phyloP scores from a whole-genome alignment of 2,329 filamentous ascomycete species.

The Neonectria sp. region DNA sequence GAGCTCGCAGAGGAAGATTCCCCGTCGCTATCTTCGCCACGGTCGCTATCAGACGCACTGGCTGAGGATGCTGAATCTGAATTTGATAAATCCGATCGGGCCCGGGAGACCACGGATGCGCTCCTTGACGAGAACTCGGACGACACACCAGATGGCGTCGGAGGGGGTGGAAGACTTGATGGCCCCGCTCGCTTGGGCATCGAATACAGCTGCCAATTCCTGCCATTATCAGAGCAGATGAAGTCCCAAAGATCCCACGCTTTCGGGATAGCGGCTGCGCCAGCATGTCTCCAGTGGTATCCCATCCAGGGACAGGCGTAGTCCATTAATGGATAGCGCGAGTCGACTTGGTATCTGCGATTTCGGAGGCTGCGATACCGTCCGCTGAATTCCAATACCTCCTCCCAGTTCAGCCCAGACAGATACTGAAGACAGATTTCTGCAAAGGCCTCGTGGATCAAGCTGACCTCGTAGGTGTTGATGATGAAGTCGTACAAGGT shows the following conservation, averaged over 20 bases:
- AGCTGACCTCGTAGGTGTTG: conserved; percentile 34
- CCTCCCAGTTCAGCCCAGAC: conserved; percentile 28
- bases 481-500: conserved; percentile 42
- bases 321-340: conserved; percentile 23
- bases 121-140: neutral
- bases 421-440: conserved; percentile 34
- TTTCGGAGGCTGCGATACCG: conserved; percentile 1
- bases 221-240: conserved; percentile 34
- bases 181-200: conserved; percentile 1
- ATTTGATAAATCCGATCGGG: neutral
- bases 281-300: conserved; percentile 35
- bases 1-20: neutral
- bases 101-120: neutral
- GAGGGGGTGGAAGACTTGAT: neutral
- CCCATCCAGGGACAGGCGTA: conserved; percentile 34
- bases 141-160: neutral
- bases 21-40: neutral
- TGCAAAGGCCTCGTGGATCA: conserved; percentile 33
- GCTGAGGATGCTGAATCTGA: conserved; percentile 3
- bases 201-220: conserved; percentile 27
- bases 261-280: conserved; percentile 9
- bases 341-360: conserved; percentile 1
- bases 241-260: conserved; percentile 37
- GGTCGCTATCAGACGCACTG: neutral
- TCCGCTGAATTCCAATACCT: neutral